These are phyloP conservation scores for Camelina sativa DNA, from an alignment of 345 rosid genomes.

Conservation along the genomic window DNA sequence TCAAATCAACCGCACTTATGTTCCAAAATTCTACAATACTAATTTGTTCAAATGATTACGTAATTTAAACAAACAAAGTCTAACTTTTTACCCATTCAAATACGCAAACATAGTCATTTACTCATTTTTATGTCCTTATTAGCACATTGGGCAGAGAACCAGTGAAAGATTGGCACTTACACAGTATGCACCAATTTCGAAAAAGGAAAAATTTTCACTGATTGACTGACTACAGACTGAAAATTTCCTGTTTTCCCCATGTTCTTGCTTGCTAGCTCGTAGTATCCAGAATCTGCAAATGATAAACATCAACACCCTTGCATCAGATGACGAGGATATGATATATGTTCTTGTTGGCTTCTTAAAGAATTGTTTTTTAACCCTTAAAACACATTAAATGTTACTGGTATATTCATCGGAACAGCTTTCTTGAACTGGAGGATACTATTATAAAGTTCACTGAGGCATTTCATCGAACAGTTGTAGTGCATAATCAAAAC, in stretches of 20 bases:
- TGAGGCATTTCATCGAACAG: background rate
- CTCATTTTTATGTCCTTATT: background rate
- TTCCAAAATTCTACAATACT: conserved; percentile 2
- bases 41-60: conserved; percentile 4
- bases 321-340: background rate
- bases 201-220: background rate
- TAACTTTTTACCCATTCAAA: background rate
- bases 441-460: background rate
- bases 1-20: background rate
- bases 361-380: no score
- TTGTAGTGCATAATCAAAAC: background rate
- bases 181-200: background rate
- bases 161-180: background rate
- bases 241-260: no score
- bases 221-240: background rate
- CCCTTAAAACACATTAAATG: background rate
- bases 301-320: background rate
- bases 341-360: no score
- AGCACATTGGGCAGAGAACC: background rate
- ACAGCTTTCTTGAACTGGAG: background rate
- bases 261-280: no score
- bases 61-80: background rate
- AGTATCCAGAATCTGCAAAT: background rate
- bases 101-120: background rate
- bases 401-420: background rate